Evolutionary conservation across 805 yeast species (phyloP), one percentile per base, ranked within the genome.

Genomic region (Tetrapisispora fleetii): DNA sequence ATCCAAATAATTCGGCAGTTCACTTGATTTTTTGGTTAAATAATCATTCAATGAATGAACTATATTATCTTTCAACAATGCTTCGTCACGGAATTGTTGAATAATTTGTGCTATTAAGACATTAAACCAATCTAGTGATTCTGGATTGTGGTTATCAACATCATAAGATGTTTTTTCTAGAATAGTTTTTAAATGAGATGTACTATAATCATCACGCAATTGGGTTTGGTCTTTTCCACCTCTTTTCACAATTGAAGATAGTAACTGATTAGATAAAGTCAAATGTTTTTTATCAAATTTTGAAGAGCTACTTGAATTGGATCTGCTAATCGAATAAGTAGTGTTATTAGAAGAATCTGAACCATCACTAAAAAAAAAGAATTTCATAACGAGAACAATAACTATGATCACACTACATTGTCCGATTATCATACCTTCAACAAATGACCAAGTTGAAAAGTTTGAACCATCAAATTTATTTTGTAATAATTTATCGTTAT

Each of bases 61-160:
- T 24, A 93, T 84, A 62, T 88, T 89, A 62, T 93, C 93, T 44
- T 89, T 80, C 39, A 77, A 73, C 49, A 87, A 68, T 0, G 98
- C 98, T 62, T 93, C 98, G n/a, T 81, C 76, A 49, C 99, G 76
- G 52, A 89, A 75, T 54, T 90, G 95, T 32, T 86, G 79, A 24
- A 93, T 80, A 8, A 89, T 81, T 63, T 93, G 97, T 0, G 97
- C 99, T 18, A 93, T 76, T 36, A 93, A 71, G 1, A 93, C 97
- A 54, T 91, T 93, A 65, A 93, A 88, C 99, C 99, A 93, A 64
- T 93, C 99, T 51, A 93, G 69, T 0, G 96, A 84, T 68, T 93
- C 99, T 0, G 97, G 78, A 17, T 81, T 74, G 63, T 93, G 99
- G 24, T 80, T 81, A 42, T 81, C 80, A 1, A 93, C 97, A 59